These are phyloP conservation scores for Penicillium glabrum DNA, from an alignment of 2,329 filamentous ascomycete species.

Conservation along the genomic window DNA sequence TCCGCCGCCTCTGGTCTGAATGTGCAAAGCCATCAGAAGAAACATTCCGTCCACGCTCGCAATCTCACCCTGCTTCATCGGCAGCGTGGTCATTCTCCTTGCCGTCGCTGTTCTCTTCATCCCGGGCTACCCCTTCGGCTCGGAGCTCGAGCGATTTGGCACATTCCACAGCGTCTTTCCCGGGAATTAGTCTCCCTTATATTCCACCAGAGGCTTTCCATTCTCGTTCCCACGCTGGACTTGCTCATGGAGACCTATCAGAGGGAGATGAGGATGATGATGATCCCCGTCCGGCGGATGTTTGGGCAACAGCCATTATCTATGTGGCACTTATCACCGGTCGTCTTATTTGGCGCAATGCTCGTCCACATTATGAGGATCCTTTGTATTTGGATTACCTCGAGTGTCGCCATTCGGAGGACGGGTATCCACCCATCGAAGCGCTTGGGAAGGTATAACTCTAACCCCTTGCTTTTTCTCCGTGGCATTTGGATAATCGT, in stretches of 20 bases:
- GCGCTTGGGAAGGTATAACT: slow-evolving; percentile 21
- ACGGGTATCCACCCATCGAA: slow-evolving; percentile 30
- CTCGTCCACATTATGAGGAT: slow-evolving; percentile 25
- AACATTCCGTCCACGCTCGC: not conserved
- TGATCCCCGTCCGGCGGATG: slow-evolving; percentile 21
- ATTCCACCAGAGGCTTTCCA: slow-evolving; percentile 18
- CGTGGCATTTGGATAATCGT: not conserved
- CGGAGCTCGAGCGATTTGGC: not conserved
- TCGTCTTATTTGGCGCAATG: slow-evolving; percentile 26
- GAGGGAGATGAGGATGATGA: not conserved
- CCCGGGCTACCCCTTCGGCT: not conserved
- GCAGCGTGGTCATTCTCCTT: slow-evolving; percentile 11
- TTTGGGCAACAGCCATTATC: slow-evolving; percentile 32
- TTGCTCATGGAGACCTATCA: not conserved
- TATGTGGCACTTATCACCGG: slow-evolving; percentile 29
- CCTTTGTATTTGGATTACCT: slow-evolving; percentile 25
- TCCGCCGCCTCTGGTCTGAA: slow-evolving; percentile 62
- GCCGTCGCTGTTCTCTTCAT: slow-evolving; percentile 8
- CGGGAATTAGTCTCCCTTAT: slow-evolving; percentile 17
- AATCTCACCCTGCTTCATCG: slow-evolving; percentile 2
- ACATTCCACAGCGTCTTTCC: slow-evolving; percentile 10
- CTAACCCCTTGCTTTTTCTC: not conserved
- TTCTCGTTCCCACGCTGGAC: not conserved
- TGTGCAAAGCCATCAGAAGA: slow-evolving; percentile 7
- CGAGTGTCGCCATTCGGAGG: slow-evolving; percentile 9